phyloP scores from a whole-genome alignment of 1,284 basidiomycete genomes.

The Ganoderma multipileum region DNA sequence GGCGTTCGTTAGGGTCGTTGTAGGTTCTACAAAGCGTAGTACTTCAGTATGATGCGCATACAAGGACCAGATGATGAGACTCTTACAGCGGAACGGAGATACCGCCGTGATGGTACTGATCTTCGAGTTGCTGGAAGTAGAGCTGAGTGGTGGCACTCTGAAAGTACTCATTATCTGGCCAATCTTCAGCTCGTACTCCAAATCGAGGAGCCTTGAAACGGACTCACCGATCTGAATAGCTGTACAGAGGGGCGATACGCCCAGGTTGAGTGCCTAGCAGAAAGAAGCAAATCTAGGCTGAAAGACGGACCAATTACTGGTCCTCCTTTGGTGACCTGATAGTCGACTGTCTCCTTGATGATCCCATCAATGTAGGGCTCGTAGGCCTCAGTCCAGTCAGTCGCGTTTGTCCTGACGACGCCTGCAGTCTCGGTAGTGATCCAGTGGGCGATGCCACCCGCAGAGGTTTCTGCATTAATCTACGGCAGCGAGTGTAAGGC shows the following conservation, averaged over 20 bases:
- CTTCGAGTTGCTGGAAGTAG: constrained; percentile 72
- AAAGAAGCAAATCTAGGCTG: too few species aligned
- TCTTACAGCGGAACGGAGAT: constrained; percentile 69
- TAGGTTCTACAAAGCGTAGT: constrained; percentile 51
- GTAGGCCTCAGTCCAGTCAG: constrained; percentile 75
- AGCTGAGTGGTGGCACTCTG: constrained; percentile 45
- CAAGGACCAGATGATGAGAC: too few species aligned
- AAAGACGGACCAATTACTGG: constrained; percentile 72
- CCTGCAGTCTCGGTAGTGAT: constrained; percentile 72
- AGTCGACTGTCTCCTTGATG: constrained; percentile 62
- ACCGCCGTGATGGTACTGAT: constrained; percentile 58
- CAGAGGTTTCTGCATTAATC: constrained; percentile 84
- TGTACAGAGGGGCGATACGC: constrained; percentile 31
- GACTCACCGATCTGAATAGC: constrained; percentile 71
- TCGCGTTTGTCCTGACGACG: constrained; percentile 70
- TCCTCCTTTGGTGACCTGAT: constrained; percentile 75
- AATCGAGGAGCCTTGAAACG: constrained; percentile 13
- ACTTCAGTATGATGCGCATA: not conserved
- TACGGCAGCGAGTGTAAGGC: constrained; percentile 44
- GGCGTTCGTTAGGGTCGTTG: constrained; percentile 66
- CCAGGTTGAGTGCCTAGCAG: not conserved
- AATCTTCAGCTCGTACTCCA: not conserved
- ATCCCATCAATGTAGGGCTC: constrained; percentile 72
- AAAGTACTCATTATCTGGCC: constrained; percentile 78
- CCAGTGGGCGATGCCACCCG: constrained; percentile 84